These are phyloP conservation scores for Aspergillus candidus DNA, from an alignment of 2,329 filamentous ascomycete species.

Conservation along the genomic window DNA sequence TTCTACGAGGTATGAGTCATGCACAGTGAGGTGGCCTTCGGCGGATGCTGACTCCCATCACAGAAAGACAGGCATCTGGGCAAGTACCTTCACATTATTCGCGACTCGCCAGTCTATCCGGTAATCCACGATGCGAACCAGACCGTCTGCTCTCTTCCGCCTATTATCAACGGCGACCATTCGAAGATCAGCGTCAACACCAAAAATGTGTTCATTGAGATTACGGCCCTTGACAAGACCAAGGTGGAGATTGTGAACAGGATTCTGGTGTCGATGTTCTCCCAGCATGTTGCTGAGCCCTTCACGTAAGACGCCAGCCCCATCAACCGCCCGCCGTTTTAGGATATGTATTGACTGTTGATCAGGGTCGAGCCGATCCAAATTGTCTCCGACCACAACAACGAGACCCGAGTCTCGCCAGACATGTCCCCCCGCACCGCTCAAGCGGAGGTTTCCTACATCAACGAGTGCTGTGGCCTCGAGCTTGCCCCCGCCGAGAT, in stretches of 20 bases:
- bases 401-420: slow-evolving; percentile 72
- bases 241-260: slow-evolving; percentile 95
- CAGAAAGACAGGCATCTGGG: slow-evolving; percentile 86
- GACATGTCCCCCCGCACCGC: slow-evolving; percentile 70
- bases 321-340: not conserved
- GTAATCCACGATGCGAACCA: slow-evolving; percentile 89
- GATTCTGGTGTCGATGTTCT: slow-evolving; percentile 97
- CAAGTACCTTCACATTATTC: slow-evolving; percentile 87
- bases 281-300: slow-evolving; percentile 75
- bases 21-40: not conserved
- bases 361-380: slow-evolving; percentile 75
- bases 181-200: slow-evolving; percentile 92
- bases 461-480: slow-evolving; percentile 88
- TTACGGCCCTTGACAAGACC: slow-evolving; percentile 90
- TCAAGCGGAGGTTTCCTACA: slow-evolving; percentile 82
- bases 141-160: slow-evolving; percentile 84
- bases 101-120: slow-evolving; percentile 87
- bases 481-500: slow-evolving; percentile 67
- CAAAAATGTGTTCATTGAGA: slow-evolving; percentile 92
- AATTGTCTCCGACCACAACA: slow-evolving; percentile 87
- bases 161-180: slow-evolving; percentile 95
- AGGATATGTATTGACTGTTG: slow-evolving; percentile 3
- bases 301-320: slow-evolving; percentile 58
- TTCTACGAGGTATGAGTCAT: slow-evolving; percentile 64
- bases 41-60: slow-evolving; percentile 12